Conservation (phyloP, 2,329 filamentous ascomycete species). For the Delphinella strobiligena region DNA sequence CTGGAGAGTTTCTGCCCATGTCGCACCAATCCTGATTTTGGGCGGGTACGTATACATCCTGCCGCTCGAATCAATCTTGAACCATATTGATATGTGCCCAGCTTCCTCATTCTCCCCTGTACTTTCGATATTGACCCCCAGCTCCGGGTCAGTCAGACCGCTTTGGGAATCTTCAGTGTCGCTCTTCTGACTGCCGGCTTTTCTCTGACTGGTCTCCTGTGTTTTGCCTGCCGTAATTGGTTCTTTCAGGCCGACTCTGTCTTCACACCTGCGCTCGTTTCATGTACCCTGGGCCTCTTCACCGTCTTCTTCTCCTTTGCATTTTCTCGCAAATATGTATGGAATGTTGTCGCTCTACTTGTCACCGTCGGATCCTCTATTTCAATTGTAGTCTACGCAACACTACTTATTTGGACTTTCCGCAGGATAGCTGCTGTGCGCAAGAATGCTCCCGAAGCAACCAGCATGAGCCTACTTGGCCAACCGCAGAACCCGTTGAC, state of each 20-base stretch:
- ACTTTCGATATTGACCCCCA: conserved; percentile 30
- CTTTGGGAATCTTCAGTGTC: conserved; percentile 33
- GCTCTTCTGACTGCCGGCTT: conserved; percentile 36
- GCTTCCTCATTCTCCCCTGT: conserved; percentile 37
- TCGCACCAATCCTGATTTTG: conserved; percentile 35
- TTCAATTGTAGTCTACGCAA: conserved; percentile 29
- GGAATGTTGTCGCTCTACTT: conserved; percentile 32
- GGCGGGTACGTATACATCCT: conserved; percentile 36
- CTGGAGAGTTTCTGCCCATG: conserved; percentile 33
- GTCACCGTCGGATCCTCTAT: conserved; percentile 28
- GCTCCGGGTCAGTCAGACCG: conserved; percentile 27
- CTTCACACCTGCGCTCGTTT: conserved; percentile 32
- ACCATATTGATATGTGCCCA: conserved; percentile 14
- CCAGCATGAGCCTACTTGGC: no score
- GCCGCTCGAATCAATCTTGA: not conserved
- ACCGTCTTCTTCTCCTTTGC: conserved; percentile 37
- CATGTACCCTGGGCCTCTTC: conserved; percentile 34
- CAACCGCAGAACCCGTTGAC: no score
- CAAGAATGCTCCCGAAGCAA: no score
- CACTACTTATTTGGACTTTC: conserved; percentile 30
- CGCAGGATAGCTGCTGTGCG: conserved; percentile 25
- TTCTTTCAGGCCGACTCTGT: conserved; percentile 36
- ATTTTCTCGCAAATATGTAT: conserved; percentile 27
- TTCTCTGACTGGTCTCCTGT: conserved; percentile 35
- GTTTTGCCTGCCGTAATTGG: conserved; percentile 33